Percentiles rank a stretch among this genome's conserved stretches.
phyloP scores from a whole-genome alignment of 495 filamentous ascomycete species.

The Cenococcum geophilum region DNA sequence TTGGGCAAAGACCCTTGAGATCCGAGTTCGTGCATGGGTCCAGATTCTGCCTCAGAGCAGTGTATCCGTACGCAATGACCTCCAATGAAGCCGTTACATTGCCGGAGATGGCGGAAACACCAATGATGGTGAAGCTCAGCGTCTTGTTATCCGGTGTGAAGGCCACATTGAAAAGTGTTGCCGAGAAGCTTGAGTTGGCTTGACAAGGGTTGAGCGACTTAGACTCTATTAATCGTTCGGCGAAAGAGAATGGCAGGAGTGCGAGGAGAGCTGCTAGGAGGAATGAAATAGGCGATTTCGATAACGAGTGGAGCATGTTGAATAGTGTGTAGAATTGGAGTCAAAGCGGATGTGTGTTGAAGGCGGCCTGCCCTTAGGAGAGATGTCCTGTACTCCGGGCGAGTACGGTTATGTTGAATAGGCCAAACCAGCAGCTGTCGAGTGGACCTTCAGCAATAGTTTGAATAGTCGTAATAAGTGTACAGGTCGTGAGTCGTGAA shows the following conservation, averaged over 20 bases:
- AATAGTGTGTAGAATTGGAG: not conserved
- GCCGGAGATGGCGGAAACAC: slow-evolving; percentile 77
- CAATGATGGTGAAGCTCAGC: slow-evolving; percentile 68
- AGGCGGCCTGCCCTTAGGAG: slow-evolving; percentile 15
- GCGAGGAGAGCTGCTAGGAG: slow-evolving; percentile 24
- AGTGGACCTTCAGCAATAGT: slow-evolving; percentile 4
- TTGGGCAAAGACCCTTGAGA: slow-evolving; percentile 80
- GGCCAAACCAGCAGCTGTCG: slow-evolving; percentile 27
- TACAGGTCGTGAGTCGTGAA: not conserved
- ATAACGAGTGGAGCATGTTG: slow-evolving; percentile 30
- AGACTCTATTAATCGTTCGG: slow-evolving; percentile 37
- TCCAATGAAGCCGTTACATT: slow-evolving; percentile 73
- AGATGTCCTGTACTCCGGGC: slow-evolving; percentile 13
- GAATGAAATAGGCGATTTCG: slow-evolving; percentile 20
- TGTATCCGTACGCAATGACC: slow-evolving; percentile 77
- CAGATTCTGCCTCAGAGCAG: slow-evolving; percentile 54
- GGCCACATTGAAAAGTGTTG: slow-evolving; percentile 74
- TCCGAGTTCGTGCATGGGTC: slow-evolving; percentile 65
- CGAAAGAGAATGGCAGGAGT: slow-evolving; percentile 29
- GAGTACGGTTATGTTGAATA: slow-evolving; percentile 20
- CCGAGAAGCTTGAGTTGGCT: slow-evolving; percentile 71
- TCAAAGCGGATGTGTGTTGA: slow-evolving; percentile 5
- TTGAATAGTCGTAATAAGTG: not conserved
- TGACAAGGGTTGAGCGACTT: slow-evolving; percentile 41
- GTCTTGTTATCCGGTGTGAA: slow-evolving; percentile 70